Conservation (phyloP, 305 asterid species). For the Rubia tinctorum region DNA sequence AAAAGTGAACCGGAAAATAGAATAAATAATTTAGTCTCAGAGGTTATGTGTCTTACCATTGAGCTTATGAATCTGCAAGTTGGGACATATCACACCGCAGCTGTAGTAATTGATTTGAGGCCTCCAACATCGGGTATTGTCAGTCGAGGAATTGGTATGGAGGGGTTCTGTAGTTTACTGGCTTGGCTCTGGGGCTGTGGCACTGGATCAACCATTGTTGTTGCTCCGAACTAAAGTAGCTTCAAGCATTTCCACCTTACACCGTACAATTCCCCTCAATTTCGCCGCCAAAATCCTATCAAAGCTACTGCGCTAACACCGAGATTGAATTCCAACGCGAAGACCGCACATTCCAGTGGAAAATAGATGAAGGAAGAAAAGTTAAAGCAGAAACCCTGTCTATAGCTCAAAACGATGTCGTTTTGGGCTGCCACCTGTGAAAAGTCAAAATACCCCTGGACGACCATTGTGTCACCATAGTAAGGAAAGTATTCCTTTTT, state of each 20-base stretch:
- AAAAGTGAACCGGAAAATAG: neutral
- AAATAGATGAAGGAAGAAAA: too few species aligned
- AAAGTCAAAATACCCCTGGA: too few species aligned
- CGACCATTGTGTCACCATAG: too few species aligned
- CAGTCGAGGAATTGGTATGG: constrained; percentile 89
- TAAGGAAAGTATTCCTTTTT: too few species aligned
- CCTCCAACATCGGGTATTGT: constrained; percentile 90
- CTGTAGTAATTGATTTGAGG: constrained; percentile 58
- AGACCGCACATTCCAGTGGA: too few species aligned
- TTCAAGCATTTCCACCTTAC: constrained; percentile 62
- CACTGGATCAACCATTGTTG: constrained; percentile 62
- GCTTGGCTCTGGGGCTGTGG: constrained; percentile 99
- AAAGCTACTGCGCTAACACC: too few species aligned
- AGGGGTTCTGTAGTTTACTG: constrained; percentile 89
- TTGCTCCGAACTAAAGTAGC: constrained; percentile 25
- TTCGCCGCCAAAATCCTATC: too few species aligned
- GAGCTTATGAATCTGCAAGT: constrained; percentile 38
- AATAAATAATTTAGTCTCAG: neutral
- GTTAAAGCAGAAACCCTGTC: too few species aligned
- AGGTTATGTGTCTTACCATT: neutral
- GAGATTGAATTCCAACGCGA: too few species aligned
- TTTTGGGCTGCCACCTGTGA: too few species aligned
- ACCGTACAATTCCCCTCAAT: too few species aligned
- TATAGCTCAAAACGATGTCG: too few species aligned
- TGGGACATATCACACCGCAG: constrained; percentile 78